Evolutionary conservation across 2,329 filamentous ascomycete genomes (phyloP).

Genomic region (Microdochium nivale): DNA sequence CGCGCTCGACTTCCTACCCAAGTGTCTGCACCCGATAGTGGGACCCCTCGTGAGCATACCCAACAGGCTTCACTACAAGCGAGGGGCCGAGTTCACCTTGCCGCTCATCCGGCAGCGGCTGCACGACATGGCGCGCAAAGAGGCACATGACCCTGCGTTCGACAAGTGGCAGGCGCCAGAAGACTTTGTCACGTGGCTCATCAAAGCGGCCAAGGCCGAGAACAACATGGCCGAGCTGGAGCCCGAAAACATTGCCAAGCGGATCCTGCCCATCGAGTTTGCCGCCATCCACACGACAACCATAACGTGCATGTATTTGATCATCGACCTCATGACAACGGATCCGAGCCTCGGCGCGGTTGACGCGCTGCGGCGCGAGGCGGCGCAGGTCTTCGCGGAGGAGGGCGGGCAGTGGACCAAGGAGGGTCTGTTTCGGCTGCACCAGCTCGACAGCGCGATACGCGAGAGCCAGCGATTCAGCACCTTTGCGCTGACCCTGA

Average conservation of each 20-base stretch:
- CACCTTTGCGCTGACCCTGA: conserved; percentile 35
- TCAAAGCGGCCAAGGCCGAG: conserved; percentile 39
- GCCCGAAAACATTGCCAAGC: conserved; percentile 37
- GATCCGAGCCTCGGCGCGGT: conserved; percentile 24
- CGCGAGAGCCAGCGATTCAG: conserved; percentile 43
- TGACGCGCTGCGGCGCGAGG: conserved; percentile 33
- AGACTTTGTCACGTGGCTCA: conserved; percentile 50
- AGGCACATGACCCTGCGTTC: conserved; percentile 27
- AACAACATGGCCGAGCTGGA: conserved; percentile 31
- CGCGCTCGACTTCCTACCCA: conserved; percentile 36
- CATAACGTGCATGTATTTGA: conserved; percentile 36
- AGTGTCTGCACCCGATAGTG: conserved; percentile 38
- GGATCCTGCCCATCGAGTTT: conserved; percentile 47
- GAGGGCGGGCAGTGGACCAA: conserved; percentile 37
- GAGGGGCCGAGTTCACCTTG: conserved; percentile 28
- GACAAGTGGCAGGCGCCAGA: conserved; percentile 36
- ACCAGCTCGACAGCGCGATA: conserved; percentile 41
- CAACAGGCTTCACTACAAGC: conserved; percentile 38
- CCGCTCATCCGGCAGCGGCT: conserved; percentile 43
- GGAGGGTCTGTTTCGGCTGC: conserved; percentile 28
- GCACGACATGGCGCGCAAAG: conserved; percentile 32
- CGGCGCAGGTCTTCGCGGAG: conserved; percentile 20
- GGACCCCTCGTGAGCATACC: conserved; percentile 33
- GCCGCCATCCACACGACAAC: conserved; percentile 51
- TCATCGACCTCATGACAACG: conserved; percentile 37